Evolutionary conservation across 2,329 filamentous ascomycete species (phyloP).

Genomic region (Fusarium sp.): DNA sequence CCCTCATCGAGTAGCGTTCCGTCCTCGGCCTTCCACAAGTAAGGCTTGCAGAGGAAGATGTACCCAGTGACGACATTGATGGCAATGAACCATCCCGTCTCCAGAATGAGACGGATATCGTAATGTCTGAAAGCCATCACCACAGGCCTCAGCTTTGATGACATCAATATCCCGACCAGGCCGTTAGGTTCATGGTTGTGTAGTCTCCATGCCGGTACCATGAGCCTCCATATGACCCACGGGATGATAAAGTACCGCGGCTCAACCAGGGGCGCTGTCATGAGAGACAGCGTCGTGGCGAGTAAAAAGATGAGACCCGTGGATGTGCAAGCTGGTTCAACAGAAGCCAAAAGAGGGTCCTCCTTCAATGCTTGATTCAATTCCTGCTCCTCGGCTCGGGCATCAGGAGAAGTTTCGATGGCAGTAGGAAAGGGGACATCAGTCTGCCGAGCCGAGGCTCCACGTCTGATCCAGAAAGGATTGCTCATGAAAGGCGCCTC

Average conservation of each 20-base stretch:
- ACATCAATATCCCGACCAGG: conserved; percentile 4
- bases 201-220: conserved; percentile 70
- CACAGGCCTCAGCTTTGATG: not conserved
- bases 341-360: conserved; percentile 44
- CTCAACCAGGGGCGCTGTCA: conserved; percentile 93
- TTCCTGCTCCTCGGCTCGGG: conserved; percentile 9
- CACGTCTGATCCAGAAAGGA: conserved; percentile 42
- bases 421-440: conserved; percentile 10
- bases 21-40: conserved; percentile 70
- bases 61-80: conserved; percentile 77
- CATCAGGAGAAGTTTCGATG: conserved; percentile 9
- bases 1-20: conserved; percentile 66
- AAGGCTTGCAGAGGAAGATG: conserved; percentile 76
- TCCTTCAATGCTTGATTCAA: conserved; percentile 35
- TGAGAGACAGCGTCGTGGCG: conserved; percentile 80
- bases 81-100: conserved; percentile 76
- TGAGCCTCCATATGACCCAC: conserved; percentile 91
- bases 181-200: conserved; percentile 30
- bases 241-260: conserved; percentile 96
- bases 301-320: conserved; percentile 70
- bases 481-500: conserved; percentile 44
- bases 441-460: conserved; percentile 15
- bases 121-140: conserved; percentile 37
- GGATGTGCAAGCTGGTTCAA: conserved; percentile 57
- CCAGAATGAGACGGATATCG: conserved; percentile 65